Evolutionary conservation across 345 rosid species (phyloP).

Genomic region (Viola odorata): DNA sequence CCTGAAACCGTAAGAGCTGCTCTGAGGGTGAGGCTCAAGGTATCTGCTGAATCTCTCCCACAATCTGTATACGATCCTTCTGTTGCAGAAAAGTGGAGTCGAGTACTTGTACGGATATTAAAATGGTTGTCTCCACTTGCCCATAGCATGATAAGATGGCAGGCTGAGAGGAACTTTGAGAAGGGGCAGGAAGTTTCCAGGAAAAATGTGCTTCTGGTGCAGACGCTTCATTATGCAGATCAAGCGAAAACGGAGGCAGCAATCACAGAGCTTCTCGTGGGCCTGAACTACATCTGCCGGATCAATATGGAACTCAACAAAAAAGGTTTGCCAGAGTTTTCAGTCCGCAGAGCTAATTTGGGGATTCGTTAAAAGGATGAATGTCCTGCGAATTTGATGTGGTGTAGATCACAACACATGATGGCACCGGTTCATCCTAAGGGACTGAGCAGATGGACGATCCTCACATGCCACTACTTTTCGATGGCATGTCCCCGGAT

Average conservation of each 20-base stretch:
- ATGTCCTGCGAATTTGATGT: neutral
- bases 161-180: conserved; percentile 51
- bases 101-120: conserved; percentile 31
- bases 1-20: conserved; percentile 34
- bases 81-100: conserved; percentile 41
- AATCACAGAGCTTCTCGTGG: conserved; percentile 53
- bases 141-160: conserved; percentile 53
- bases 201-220: conserved; percentile 48
- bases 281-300: conserved; percentile 48
- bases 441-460: neutral
- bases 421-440: neutral
- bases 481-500: neutral
- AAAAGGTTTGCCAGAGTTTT: conserved; percentile 10
- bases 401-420: neutral
- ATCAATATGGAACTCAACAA: conserved; percentile 19
- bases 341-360: conserved; percentile 2
- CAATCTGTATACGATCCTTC: conserved; percentile 39
- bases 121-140: conserved; percentile 64
- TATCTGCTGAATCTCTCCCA: conserved; percentile 23
- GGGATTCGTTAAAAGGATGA: too few relatives aligned
- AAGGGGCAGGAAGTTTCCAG: conserved; percentile 37
- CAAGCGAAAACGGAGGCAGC: conserved; percentile 59
- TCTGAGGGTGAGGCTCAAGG: conserved; percentile 38
- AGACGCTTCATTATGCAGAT: conserved; percentile 55
- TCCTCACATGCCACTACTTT: conserved; percentile 3